phyloP scores from a whole-genome alignment of 2,329 filamentous ascomycete species.

The Purpureocillium lavendulum region DNA sequence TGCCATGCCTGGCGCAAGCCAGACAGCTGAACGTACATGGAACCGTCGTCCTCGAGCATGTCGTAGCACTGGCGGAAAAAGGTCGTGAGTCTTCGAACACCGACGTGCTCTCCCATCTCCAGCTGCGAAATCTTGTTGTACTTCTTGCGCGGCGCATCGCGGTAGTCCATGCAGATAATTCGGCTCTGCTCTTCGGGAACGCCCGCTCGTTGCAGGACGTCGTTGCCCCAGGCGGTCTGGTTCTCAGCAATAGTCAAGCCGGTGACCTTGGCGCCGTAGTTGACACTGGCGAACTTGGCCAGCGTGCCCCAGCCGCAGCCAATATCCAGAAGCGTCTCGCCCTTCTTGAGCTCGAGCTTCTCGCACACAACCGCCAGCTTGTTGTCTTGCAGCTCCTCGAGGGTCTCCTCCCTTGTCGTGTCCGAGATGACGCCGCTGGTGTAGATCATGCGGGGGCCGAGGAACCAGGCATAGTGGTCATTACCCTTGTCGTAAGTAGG shows the following conservation, averaged over 20 bases:
- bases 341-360: slow-evolving; percentile 71
- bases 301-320: slow-evolving; percentile 95
- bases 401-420: slow-evolving; percentile 65
- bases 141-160: slow-evolving; percentile 68
- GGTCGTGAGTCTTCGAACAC: slow-evolving; percentile 68
- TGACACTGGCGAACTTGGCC: slow-evolving; percentile 77
- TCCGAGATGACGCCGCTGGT: slow-evolving; percentile 71
- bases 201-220: slow-evolving; percentile 67
- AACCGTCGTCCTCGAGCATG: slow-evolving; percentile 89
- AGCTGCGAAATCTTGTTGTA: slow-evolving; percentile 95
- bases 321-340: slow-evolving; percentile 71
- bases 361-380: slow-evolving; percentile 89
- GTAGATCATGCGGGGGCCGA: slow-evolving; percentile 96
- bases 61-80: slow-evolving; percentile 83
- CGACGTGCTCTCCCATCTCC: slow-evolving; percentile 75
- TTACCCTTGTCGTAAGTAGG: slow-evolving; percentile 93
- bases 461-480: slow-evolving; percentile 95
- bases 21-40: slow-evolving; percentile 89
- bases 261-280: slow-evolving; percentile 76
- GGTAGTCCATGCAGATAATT: slow-evolving; percentile 90
- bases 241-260: slow-evolving; percentile 89
- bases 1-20: slow-evolving; percentile 89
- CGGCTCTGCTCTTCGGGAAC: slow-evolving; percentile 76
- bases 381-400: slow-evolving; percentile 92
- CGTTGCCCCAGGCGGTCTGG: slow-evolving; percentile 92